Percentiles rank a stretch among this genome's conserved stretches.
phyloP scores from a whole-genome alignment of 208 protist species.

The Trypanosoma mega region DNA sequence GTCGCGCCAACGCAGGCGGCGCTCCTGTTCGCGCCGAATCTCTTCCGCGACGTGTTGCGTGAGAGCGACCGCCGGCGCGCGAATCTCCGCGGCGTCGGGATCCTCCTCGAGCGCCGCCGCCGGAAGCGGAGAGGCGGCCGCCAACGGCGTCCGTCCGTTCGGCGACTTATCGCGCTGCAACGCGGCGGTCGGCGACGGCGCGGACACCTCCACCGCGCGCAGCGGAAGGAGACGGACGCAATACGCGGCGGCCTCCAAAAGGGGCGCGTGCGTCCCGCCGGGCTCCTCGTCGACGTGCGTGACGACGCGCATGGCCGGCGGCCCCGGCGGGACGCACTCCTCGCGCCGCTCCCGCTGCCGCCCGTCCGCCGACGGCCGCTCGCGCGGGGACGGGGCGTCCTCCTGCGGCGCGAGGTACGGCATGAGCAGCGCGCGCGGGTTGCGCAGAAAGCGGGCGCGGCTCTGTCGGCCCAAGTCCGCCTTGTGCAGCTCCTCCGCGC shows the following conservation, averaged over 20 bases:
- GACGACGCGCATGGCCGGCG: too few species aligned
- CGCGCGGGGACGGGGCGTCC: too few species aligned
- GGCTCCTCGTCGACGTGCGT: constrained; percentile 39
- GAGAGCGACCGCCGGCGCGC: constrained; percentile 3
- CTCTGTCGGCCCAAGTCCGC: constrained; percentile 43
- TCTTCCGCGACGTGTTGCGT: background rate
- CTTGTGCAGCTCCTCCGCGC: constrained; percentile 41
- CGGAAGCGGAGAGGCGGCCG: background rate
- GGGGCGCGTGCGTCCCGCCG: constrained; percentile 43
- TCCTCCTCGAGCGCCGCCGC: constrained; percentile 5
- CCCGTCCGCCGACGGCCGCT: too few species aligned
- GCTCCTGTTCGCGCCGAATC: constrained; percentile 6
- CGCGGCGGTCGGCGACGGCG: background rate
- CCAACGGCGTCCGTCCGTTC: background rate
- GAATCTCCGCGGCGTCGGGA: constrained; percentile 13
- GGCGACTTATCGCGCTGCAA: constrained; percentile 5
- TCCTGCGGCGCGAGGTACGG: constrained; percentile 32
- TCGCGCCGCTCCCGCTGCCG: too few species aligned
- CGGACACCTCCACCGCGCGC: constrained; percentile 13
- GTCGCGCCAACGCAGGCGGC: constrained; percentile 2
- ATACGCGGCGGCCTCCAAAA: constrained; percentile 39
- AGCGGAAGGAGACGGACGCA: constrained; percentile 37
- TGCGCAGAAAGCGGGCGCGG: constrained; percentile 54
- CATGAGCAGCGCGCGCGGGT: constrained; percentile 51
- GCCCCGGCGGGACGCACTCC: too few species aligned